Conservation (phyloP, 257 asterid species). For the Scutellaria minor region DNA sequence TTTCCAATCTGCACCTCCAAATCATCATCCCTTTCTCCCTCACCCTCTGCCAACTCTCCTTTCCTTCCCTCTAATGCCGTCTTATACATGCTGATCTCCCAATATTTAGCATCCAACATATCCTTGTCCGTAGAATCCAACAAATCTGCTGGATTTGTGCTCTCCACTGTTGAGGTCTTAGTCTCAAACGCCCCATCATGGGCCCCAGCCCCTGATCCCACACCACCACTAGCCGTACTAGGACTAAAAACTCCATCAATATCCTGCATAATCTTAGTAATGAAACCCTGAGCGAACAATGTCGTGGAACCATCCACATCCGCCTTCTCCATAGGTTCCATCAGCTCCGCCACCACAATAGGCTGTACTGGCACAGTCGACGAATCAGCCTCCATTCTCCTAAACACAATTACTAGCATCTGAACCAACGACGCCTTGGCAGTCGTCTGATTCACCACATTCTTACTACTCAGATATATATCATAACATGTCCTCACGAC, state of each 20-base stretch:
- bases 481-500: conserved; percentile 93
- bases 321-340: conserved; percentile 87
- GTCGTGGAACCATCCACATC: conserved; percentile 86
- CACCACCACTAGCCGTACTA: conserved; percentile 57
- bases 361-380: conserved; percentile 95
- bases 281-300: conserved; percentile 91
- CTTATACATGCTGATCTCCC: conserved; percentile 99
- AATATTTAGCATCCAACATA: conserved; percentile 97
- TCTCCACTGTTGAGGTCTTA: conserved; percentile 87
- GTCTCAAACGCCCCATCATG: conserved; percentile 99
- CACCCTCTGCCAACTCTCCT: conserved; percentile 94
- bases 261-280: conserved; percentile 84
- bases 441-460: conserved; percentile 91
- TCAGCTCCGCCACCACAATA: conserved; percentile 91
- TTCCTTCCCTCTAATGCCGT: conserved; percentile 96
- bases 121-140: conserved; percentile 98
- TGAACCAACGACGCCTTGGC: conserved; percentile 96
- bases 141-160: conserved; percentile 96
- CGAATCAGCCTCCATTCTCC: conserved; percentile 99
- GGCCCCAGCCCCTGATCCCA: conserved; percentile 51
- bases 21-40: conserved; percentile 92
- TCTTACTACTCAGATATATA: conserved; percentile 83
- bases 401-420: conserved; percentile 92
- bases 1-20: conserved; percentile 97
- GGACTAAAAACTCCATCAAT: conserved; percentile 94